phyloP scores from a whole-genome alignment of 2,329 filamentous ascomycete species.

The Triangularia setosa region DNA sequence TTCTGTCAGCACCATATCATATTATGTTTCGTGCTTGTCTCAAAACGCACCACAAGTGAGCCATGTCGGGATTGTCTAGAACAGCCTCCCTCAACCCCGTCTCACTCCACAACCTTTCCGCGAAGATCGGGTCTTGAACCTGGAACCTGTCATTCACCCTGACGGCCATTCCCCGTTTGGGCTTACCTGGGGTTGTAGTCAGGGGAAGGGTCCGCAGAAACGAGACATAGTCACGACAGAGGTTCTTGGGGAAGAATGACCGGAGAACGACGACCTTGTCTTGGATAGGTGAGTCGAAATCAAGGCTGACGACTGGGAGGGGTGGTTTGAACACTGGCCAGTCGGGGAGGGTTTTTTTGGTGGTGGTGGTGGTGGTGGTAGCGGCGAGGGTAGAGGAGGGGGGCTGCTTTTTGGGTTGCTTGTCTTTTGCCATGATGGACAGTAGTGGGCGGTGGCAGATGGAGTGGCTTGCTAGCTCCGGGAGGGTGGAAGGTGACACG shows the following conservation, averaged over 20 bases:
- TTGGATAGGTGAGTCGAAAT: constrained; percentile 50
- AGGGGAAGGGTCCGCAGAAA: constrained; percentile 69
- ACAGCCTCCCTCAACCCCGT: constrained; percentile 68
- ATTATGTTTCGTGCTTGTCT: background rate
- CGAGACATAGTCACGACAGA: constrained; percentile 72
- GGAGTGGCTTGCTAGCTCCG: background rate
- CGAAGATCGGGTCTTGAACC: constrained; percentile 71
- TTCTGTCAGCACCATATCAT: background rate
- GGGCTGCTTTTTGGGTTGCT: constrained; percentile 18
- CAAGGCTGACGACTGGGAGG: constrained; percentile 61
- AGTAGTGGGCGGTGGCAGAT: background rate
- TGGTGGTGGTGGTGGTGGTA: constrained; percentile 17
- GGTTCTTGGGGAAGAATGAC: constrained; percentile 68
- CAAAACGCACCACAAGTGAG: constrained; percentile 43
- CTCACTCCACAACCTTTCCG: constrained; percentile 68
- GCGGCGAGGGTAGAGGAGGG: constrained; percentile 8
- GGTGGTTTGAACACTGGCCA: constrained; percentile 72
- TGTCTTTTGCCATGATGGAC: constrained; percentile 25
- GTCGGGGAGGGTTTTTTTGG: constrained; percentile 29
- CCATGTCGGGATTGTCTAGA: constrained; percentile 35
- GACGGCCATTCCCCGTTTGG: constrained; percentile 75
- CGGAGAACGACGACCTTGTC: constrained; percentile 70
- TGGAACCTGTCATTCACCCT: constrained; percentile 89
- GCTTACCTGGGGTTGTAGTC: constrained; percentile 71
- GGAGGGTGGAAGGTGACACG: background rate